These are phyloP conservation scores for Fusarium hainanense DNA, from an alignment of 2,329 filamentous ascomycete species.

Conservation along the genomic window DNA sequence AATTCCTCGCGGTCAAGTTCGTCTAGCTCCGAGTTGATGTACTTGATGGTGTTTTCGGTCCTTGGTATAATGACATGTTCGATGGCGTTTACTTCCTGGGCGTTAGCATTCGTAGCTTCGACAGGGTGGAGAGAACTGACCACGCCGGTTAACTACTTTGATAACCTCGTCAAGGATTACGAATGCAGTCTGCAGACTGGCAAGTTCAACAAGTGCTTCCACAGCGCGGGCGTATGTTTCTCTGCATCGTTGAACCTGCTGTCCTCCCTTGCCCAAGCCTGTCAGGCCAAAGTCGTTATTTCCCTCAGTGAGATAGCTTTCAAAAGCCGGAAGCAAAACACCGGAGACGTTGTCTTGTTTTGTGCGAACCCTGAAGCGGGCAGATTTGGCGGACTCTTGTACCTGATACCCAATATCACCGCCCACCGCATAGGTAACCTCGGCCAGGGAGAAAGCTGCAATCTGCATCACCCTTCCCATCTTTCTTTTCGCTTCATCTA, in stretches of 20 bases:
- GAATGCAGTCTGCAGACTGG: slow-evolving; percentile 95
- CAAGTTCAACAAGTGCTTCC: slow-evolving; percentile 93
- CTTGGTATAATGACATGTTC: slow-evolving; percentile 97
- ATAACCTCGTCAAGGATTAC: slow-evolving; percentile 99
- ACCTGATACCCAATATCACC: slow-evolving; percentile 97
- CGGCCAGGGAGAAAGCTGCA: slow-evolving; percentile 94
- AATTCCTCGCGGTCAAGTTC: slow-evolving; percentile 98
- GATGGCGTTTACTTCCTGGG: slow-evolving; percentile 83
- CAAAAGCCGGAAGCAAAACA: slow-evolving; percentile 92
- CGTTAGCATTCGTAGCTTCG: slow-evolving; percentile 1
- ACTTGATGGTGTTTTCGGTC: slow-evolving; percentile 99
- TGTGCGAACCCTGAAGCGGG: slow-evolving; percentile 90
- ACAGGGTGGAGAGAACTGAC: slow-evolving; percentile 54
- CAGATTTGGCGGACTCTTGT: slow-evolving; percentile 92
- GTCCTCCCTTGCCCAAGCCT: slow-evolving; percentile 93
- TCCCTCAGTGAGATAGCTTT: slow-evolving; percentile 88
- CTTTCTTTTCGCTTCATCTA: slow-evolving; percentile 98
- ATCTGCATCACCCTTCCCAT: slow-evolving; percentile 99
- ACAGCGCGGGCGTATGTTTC: slow-evolving; percentile 97
- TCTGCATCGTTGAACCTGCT: slow-evolving; percentile 93
- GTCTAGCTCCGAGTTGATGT: slow-evolving; percentile 98
- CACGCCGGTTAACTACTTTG: slow-evolving; percentile 97
- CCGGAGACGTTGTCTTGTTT: slow-evolving; percentile 99
- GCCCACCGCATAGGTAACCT: slow-evolving; percentile 96
- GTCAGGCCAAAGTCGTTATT: slow-evolving; percentile 97